These are phyloP conservation scores for Irpex lacteus DNA, from an alignment of 1,284 basidiomycete species.

Conservation along the genomic window DNA sequence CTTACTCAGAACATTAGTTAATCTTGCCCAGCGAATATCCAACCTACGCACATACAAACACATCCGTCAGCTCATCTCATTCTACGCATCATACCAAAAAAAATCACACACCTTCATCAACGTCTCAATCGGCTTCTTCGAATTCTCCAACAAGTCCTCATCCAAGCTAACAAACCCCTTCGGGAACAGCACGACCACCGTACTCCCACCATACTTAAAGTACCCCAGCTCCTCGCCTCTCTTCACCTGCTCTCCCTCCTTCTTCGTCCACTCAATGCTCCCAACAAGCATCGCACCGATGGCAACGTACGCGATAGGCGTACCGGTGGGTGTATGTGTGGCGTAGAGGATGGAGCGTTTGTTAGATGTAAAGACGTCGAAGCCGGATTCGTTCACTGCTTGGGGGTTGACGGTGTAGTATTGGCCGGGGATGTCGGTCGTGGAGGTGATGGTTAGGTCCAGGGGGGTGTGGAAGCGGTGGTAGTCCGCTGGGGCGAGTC, in stretches of 20 bases:
- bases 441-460: constrained; percentile 53
- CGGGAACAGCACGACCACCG: constrained; percentile 66
- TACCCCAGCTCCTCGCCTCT: constrained; percentile 61
- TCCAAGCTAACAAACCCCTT: constrained; percentile 60
- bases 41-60: constrained; percentile 11
- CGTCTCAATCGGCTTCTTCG: constrained; percentile 63
- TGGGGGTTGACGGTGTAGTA: constrained; percentile 79
- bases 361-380: constrained; percentile 77
- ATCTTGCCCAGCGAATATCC: constrained; percentile 17
- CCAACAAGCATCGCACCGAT: constrained; percentile 63
- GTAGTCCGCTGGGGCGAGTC: constrained; percentile 81
- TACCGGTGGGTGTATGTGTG: constrained; percentile 41
- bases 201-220: constrained; percentile 73
- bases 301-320: constrained; percentile 55
- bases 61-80: neutral
- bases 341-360: constrained; percentile 57
- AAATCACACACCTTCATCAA: constrained; percentile 55
- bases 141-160: constrained; percentile 62
- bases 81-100: constrained; percentile 21
- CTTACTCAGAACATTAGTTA: too few relatives aligned
- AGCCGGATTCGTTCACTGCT: constrained; percentile 68
- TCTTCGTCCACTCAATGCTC: constrained; percentile 26
- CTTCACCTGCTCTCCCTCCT: constrained; percentile 34
- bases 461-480: constrained; percentile 84
- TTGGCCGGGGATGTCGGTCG: constrained; percentile 50